Base-by-base conservation (phyloP, 768 basidiomycete genomes). In the Nidularia sp. region DNA sequence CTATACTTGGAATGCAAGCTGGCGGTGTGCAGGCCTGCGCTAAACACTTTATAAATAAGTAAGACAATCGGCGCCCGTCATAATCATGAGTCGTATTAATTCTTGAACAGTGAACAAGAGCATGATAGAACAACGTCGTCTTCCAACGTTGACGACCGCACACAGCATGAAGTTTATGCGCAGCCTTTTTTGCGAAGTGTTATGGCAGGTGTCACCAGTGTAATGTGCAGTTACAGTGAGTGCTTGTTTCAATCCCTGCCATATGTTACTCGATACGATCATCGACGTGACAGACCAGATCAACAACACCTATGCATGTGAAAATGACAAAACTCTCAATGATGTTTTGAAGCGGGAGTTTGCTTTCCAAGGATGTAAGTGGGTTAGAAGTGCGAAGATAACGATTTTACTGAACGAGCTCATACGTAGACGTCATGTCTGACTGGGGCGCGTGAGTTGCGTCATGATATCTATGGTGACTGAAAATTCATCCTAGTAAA, bases 201-300 rank as follows among this genome's bases (percentile, higher is more conserved):
- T 3, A 77, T 80, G 63, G 85, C 85, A 8, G 80, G 81, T 51
- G 85, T 85, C 8, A 80, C 85, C 1, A 63, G 82, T 3, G 75
- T 87, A 50, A 85, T 85, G 84, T 85, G 84, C 63, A 81, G 80
- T 53, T 84, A 84, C 57, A 83, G 79, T 75, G 51, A 54, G 70
- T 62, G 50, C 3, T 36, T 34, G 12, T 18, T 45, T 45, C 6
- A 7, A 39, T 8, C 22, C 22, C 22, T 8, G 8, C 22, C 9
- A 9, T 7, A 8, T 9, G 8, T 45, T 45, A 25, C 44, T 10
- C 22, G n/a, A n/a, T n/a, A n/a, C 6, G 8, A 7, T 45, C 22
- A 10, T 10, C 18, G 44, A 45, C 44, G 45, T 15, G 15, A 31
- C n/a, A n/a, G n/a, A n/a, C n/a, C n/a, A n/a, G n/a, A n/a, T 84